phyloP scores from a whole-genome alignment of 345 rosid genomes.

The Nephelium lappaceum region DNA sequence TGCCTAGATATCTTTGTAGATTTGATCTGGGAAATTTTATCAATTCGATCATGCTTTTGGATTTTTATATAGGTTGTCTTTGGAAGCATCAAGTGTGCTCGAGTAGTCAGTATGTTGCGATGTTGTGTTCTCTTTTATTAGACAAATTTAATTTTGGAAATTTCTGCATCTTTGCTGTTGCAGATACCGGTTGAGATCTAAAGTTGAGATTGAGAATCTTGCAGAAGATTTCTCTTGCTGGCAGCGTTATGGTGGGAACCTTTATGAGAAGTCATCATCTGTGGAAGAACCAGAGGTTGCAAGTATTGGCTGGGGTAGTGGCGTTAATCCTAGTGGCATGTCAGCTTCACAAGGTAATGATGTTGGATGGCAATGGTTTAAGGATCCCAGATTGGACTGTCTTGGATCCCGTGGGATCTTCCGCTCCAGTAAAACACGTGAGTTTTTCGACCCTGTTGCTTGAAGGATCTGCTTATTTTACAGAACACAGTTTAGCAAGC shows the following conservation, averaged over 20 bases:
- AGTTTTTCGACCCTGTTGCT: slow-evolving; percentile 30
- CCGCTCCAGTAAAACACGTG: slow-evolving; percentile 56
- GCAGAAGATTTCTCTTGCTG: slow-evolving; percentile 73
- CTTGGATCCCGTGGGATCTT: slow-evolving; percentile 87
- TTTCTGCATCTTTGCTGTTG: slow-evolving; percentile 23
- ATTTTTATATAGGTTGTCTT: neutral
- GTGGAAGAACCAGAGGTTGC: slow-evolving; percentile 67
- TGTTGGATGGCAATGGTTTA: slow-evolving; percentile 81
- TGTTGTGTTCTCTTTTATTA: neutral
- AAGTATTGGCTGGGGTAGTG: slow-evolving; percentile 71
- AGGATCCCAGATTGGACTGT: slow-evolving; percentile 80
- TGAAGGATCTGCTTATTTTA: neutral
- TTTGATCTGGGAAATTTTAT: neutral
- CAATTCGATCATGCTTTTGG: neutral
- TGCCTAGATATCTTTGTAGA: neutral
- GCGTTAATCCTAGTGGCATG: slow-evolving; percentile 50
- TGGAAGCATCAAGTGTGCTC: neutral
- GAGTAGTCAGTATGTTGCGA: neutral
- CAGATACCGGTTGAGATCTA: slow-evolving; percentile 84
- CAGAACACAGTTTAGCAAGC: neutral
- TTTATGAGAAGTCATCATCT: slow-evolving; percentile 38
- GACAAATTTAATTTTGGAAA: neutral
- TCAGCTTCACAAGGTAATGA: slow-evolving; percentile 61
- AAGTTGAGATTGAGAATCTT: slow-evolving; percentile 84
- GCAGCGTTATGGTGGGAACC: slow-evolving; percentile 68